Percentiles rank a stretch among this genome's conserved stretches.
Evolutionary conservation across 2,329 filamentous ascomycete genomes (phyloP).

Genomic region (Colletotrichum siamense): DNA sequence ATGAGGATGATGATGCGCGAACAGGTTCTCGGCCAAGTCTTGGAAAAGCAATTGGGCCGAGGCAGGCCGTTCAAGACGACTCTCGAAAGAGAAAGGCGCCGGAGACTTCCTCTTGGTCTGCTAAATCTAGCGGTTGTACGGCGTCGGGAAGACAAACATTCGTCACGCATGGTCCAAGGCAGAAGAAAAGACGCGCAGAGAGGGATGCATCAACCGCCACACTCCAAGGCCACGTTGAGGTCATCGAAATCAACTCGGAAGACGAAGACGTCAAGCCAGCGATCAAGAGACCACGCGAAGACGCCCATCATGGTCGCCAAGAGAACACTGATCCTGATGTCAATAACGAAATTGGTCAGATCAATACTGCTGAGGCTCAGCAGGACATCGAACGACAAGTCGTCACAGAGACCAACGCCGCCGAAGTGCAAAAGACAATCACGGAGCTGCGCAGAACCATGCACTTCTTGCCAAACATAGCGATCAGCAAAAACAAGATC

Average conservation of each 20-base stretch:
- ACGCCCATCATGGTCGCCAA: too few species aligned
- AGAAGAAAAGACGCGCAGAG: background rate
- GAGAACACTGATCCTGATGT: too few species aligned
- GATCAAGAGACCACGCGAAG: background rate
- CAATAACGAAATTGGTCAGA: too few species aligned
- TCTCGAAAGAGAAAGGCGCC: background rate
- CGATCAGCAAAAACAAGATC: fast-evolving
- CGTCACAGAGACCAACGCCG: too few species aligned
- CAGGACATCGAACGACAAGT: too few species aligned
- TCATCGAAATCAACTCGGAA: background rate
- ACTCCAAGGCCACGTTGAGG: background rate
- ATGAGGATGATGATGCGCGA: too few species aligned
- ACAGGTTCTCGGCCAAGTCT: too few species aligned
- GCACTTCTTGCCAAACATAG: fast-evolving
- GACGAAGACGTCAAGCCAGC: background rate
- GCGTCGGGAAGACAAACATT: background rate
- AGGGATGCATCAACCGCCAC: background rate
- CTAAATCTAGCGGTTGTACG: too few species aligned
- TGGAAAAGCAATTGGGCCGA: too few species aligned
- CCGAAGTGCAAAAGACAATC: too few species aligned
- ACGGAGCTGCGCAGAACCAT: fast-evolving
- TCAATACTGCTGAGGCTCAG: background rate
- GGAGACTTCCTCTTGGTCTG: background rate
- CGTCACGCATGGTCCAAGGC: fast-evolving
- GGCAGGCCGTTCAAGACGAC: too few species aligned